phyloP scores from a whole-genome alignment of 2,329 filamentous ascomycete species.

The Pseudopithomyces chartarum region DNA sequence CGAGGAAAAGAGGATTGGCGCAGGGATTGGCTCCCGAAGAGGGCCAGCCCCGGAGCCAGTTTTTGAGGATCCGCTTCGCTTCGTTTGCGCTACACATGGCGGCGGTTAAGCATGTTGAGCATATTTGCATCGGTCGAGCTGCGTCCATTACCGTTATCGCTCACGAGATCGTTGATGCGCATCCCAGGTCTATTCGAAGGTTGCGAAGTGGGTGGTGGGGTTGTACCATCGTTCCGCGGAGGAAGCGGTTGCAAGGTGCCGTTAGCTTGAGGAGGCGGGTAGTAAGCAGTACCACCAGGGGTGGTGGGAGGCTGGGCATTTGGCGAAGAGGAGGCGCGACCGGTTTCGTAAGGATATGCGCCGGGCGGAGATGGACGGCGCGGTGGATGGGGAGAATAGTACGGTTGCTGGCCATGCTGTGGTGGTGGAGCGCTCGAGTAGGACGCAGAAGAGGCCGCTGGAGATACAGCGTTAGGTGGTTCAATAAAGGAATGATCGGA shows the following conservation, averaged over 20 bases:
- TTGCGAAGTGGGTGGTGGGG: conserved; percentile 43
- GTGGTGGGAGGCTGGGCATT: conserved; percentile 47
- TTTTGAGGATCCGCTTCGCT: neutral
- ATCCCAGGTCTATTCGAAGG: conserved; percentile 43
- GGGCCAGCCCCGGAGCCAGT: conserved; percentile 37
- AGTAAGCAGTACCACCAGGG: conserved; percentile 39
- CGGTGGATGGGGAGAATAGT: conserved; percentile 46
- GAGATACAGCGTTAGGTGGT: conserved; percentile 51
- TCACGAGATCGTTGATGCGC: conserved; percentile 50
- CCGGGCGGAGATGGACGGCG: conserved; percentile 50
- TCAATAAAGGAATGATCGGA: conserved; percentile 51
- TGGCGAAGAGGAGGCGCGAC: conserved; percentile 49
- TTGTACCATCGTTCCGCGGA: conserved; percentile 46
- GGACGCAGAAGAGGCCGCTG: conserved; percentile 48
- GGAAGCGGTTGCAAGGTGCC: conserved; percentile 41
- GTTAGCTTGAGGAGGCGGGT: conserved; percentile 34
- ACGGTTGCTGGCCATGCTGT: conserved; percentile 42
- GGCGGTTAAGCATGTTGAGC: conserved; percentile 50
- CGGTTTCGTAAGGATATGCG: conserved; percentile 48
- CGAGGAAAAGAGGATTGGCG: neutral
- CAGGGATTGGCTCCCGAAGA: conserved; percentile 24
- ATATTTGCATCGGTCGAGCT: conserved; percentile 51
- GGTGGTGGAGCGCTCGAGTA: conserved; percentile 46
- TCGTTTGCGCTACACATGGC: conserved; percentile 37
- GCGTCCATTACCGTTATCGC: conserved; percentile 41